Evolutionary conservation across 768 basidiomycete species (phyloP).

Genomic region (Coprinellus micaceus): DNA sequence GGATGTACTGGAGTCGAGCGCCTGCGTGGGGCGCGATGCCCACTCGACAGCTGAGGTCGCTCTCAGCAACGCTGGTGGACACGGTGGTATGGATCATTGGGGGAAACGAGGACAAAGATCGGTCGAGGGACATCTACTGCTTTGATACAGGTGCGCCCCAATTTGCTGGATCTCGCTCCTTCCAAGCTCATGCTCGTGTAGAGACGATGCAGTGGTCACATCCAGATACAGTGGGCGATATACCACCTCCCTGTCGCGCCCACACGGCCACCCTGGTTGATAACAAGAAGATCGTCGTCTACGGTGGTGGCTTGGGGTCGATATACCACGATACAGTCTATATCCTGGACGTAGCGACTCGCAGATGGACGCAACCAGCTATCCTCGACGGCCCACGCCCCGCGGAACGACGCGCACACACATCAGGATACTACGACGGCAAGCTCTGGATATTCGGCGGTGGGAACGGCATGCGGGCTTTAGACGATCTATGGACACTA

Average conservation of each 20-base stretch:
- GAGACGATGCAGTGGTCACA: constrained; percentile 90
- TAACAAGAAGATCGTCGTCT: constrained; percentile 75
- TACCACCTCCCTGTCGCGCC: constrained; percentile 80
- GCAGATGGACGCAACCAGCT: constrained; percentile 59
- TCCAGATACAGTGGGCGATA: constrained; percentile 71
- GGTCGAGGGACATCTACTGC: constrained; percentile 72
- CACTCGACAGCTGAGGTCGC: constrained; percentile 69
- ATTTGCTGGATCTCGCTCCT: constrained; percentile 4
- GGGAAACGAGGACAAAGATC: constrained; percentile 79
- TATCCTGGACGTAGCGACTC: constrained; percentile 73
- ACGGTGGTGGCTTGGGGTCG: constrained; percentile 84
- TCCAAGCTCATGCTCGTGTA: constrained; percentile 21
- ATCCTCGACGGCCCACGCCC: constrained; percentile 39
- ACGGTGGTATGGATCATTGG: constrained; percentile 84
- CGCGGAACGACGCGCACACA: constrained; percentile 81
- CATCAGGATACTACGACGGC: constrained; percentile 66
- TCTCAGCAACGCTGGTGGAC: constrained; percentile 81
- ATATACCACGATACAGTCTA: constrained; percentile 81
- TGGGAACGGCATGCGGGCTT: constrained; percentile 87
- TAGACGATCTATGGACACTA: constrained; percentile 88
- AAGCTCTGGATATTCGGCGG: constrained; percentile 89
- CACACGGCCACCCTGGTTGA: constrained; percentile 85
- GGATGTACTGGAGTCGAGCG: constrained; percentile 84
- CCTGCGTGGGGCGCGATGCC: constrained; percentile 74
- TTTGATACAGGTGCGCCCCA: constrained; percentile 70